phyloP scores from a whole-genome alignment of 2,329 filamentous ascomycete genomes.

The Dothideomycetes sp. region DNA sequence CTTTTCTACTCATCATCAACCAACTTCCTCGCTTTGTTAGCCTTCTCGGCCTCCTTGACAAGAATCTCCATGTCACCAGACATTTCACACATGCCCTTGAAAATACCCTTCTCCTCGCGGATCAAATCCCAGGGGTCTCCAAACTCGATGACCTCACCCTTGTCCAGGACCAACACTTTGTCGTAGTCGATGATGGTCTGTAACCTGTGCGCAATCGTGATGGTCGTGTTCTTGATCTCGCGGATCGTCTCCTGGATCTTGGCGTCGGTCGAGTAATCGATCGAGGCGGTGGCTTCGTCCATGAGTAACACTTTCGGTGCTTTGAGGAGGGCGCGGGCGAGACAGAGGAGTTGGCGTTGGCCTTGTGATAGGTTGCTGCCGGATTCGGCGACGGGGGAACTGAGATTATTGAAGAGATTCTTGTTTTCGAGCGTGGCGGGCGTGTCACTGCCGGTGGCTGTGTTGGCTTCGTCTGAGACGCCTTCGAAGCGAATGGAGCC shows the following conservation, averaged over 20 bases:
- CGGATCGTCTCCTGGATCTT: constrained; percentile 96
- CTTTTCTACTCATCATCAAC: constrained; percentile 30
- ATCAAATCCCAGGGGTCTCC: constrained; percentile 82
- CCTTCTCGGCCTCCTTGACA: constrained; percentile 46
- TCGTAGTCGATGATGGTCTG: constrained; percentile 98
- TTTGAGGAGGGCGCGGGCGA: constrained; percentile 87
- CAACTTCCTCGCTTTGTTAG: constrained; percentile 34
- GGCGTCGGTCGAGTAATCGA: constrained; percentile 89
- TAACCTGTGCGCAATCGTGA: constrained; percentile 91
- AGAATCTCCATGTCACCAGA: constrained; percentile 54
- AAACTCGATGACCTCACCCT: constrained; percentile 78
- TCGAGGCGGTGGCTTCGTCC: constrained; percentile 96
- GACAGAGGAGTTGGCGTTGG: constrained; percentile 86
- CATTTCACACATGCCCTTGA: constrained; percentile 60
- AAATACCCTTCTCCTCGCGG: constrained; percentile 57
- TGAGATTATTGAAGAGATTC: constrained; percentile 85
- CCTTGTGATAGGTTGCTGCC: constrained; percentile 93
- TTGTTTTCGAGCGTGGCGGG: constrained; percentile 62
- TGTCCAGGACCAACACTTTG: constrained; percentile 89
- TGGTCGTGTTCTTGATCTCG: constrained; percentile 83
- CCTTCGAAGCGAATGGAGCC: constrained; percentile 3
- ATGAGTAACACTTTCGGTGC: constrained; percentile 90
- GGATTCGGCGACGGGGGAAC: constrained; percentile 76
- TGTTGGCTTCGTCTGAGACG: constrained; percentile 13
- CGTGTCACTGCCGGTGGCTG: constrained; percentile 24